phyloP scores from a whole-genome alignment of 148 eudicot genomes.

The Arbutus unedo region DNA sequence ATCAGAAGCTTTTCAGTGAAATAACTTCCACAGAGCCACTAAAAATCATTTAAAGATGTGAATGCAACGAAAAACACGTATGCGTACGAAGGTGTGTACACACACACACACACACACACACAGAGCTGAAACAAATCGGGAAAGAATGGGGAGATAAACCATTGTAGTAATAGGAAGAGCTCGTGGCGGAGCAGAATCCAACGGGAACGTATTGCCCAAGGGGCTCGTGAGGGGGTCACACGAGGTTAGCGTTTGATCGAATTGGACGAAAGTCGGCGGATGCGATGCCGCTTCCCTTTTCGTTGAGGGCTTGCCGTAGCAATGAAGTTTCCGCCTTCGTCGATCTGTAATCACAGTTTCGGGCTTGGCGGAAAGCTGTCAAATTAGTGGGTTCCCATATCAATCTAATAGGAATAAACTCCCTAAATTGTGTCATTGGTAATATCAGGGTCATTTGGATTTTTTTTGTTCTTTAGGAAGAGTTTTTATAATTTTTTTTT shows the following conservation, averaged over 20 bases:
- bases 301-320: too few relatives aligned
- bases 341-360: too few relatives aligned
- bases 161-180: neutral
- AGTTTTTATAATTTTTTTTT: too few relatives aligned
- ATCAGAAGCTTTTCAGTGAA: neutral
- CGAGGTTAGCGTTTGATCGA: neutral
- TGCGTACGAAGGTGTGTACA: neutral
- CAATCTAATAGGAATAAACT: too few relatives aligned
- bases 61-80: neutral
- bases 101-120: neutral
- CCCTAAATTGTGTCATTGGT: too few relatives aligned
- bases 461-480: too few relatives aligned
- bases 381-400: too few relatives aligned
- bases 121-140: neutral
- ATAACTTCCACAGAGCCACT: neutral
- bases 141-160: slow-evolving; percentile 3
- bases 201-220: neutral
- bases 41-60: neutral
- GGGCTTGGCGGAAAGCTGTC: too few relatives aligned
- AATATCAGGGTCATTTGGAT: too few relatives aligned
- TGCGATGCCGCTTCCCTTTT: neutral
- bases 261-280: neutral
- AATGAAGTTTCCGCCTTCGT: slow-evolving; percentile 4
- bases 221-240: neutral
- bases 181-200: neutral